These are phyloP conservation scores for Epichloe gansuensis DNA, from an alignment of 2,329 filamentous ascomycete genomes.

Conservation along the genomic window DNA sequence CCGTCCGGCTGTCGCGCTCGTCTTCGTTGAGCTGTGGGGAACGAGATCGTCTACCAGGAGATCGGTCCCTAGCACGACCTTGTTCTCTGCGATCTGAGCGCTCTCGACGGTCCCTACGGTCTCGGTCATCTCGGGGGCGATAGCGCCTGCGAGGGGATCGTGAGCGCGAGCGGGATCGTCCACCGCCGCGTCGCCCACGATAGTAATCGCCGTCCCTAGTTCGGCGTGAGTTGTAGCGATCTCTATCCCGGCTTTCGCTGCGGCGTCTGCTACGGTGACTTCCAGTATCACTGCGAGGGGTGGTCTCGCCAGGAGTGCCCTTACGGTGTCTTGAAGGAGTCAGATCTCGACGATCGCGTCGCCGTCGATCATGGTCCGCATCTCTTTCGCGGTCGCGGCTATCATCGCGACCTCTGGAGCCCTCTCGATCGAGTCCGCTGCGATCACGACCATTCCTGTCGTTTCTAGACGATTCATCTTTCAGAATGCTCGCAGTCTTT, in stretches of 20 bases:
- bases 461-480: slow-evolving; percentile 40
- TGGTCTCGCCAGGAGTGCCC: slow-evolving; percentile 47
- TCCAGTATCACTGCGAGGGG: slow-evolving; percentile 62
- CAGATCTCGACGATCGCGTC: slow-evolving; percentile 42
- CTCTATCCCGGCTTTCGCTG: slow-evolving; percentile 67
- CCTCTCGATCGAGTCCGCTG: slow-evolving; percentile 41
- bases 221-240: slow-evolving; percentile 60
- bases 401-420: slow-evolving; percentile 42
- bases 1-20: slow-evolving; percentile 89
- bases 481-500: slow-evolving; percentile 31
- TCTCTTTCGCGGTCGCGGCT: slow-evolving; percentile 47
- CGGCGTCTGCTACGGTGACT: slow-evolving; percentile 73
- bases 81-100: slow-evolving; percentile 33
- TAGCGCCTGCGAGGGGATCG: slow-evolving; percentile 56
- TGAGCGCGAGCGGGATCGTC: slow-evolving; percentile 54
- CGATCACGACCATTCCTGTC: slow-evolving; percentile 16
- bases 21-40: slow-evolving; percentile 79
- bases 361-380: slow-evolving; percentile 39
- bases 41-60: slow-evolving; percentile 29
- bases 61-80: slow-evolving; percentile 42
- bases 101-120: slow-evolving; percentile 37
- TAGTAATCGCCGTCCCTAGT: slow-evolving; percentile 67
- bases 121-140: slow-evolving; percentile 41
- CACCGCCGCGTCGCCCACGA: slow-evolving; percentile 29
- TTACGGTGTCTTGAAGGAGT: slow-evolving; percentile 35